A percentile compares a stretch with the other conserved stretches of the same genome.
Conservation (phyloP, 345 rosid species). For the Bruguiera parviflora region DNA sequence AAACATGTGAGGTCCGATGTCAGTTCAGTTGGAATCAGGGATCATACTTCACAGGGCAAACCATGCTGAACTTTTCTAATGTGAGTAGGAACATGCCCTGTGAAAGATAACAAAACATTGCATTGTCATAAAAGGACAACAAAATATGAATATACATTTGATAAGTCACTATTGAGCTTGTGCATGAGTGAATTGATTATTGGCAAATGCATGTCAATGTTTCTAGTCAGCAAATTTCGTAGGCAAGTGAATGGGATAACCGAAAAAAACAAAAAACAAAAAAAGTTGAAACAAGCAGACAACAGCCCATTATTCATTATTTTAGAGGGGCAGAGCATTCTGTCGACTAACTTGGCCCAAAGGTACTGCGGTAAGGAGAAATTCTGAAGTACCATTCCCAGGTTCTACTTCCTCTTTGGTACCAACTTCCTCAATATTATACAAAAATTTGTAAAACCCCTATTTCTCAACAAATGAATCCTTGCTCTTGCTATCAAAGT, state of each 20-base stretch:
- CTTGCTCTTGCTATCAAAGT: slow-evolving; percentile 33
- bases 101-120: background rate
- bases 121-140: background rate
- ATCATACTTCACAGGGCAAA: background rate
- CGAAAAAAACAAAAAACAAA: background rate
- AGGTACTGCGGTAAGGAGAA: background rate
- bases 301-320: background rate
- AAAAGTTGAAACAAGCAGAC: background rate
- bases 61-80: background rate
- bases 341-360: background rate
- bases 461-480: slow-evolving; percentile 25
- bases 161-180: background rate
- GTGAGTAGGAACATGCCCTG: slow-evolving; percentile 1
- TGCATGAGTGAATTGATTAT: background rate
- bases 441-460: slow-evolving; percentile 10
- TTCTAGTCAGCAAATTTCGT: too few relatives aligned
- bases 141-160: background rate
- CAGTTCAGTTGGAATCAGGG: too few relatives aligned
- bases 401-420: slow-evolving; percentile 18
- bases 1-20: too few relatives aligned
- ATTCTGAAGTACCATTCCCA: slow-evolving; percentile 1
- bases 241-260: background rate
- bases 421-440: slow-evolving; percentile 14
- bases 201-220: too few relatives aligned
- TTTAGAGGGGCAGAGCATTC: background rate